Evolutionary conservation across 805 yeast species (phyloP).

Genomic region (Candida insectalens): DNA sequence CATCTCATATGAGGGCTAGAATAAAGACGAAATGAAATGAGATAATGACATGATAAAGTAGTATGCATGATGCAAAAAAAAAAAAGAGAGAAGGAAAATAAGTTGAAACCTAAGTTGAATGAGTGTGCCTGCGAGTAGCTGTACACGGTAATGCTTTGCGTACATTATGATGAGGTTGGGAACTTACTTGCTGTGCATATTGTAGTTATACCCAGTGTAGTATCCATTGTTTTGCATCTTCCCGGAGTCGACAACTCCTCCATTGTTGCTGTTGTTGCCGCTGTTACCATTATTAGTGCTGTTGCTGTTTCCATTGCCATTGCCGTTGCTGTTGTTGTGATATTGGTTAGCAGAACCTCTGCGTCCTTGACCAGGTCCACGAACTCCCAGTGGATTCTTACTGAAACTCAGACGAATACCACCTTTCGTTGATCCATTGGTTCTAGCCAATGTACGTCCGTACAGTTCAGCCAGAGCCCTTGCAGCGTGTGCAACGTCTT

Average conservation of each 20-base stretch:
- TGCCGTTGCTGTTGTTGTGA: background rate
- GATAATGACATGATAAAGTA: background rate
- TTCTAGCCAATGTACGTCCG: slow-evolving; percentile 84
- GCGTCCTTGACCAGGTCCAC: slow-evolving; percentile 44
- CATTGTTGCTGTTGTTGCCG: background rate
- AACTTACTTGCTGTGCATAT: background rate
- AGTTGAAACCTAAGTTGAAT: slow-evolving; percentile 7
- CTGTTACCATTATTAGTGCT: background rate
- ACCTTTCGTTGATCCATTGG: slow-evolving; percentile 53
- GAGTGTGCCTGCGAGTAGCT: slow-evolving; percentile 1
- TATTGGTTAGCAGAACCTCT: slow-evolving; percentile 7
- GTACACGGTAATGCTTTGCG: slow-evolving; percentile 1
- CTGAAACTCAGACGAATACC: slow-evolving; percentile 92
- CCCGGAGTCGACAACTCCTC: background rate
- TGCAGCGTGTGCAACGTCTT: slow-evolving; percentile 89
- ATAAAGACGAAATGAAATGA: background rate
- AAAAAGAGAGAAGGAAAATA: slow-evolving; percentile 4
- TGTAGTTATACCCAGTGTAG: slow-evolving; percentile 4
- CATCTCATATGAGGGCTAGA: background rate
- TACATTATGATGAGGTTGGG: background rate
- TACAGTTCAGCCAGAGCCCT: slow-evolving; percentile 88
- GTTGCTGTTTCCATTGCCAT: background rate
- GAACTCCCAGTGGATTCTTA: slow-evolving; percentile 93
- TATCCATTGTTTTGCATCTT: background rate
- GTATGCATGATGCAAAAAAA: background rate